A percentile compares a stretch with the other conserved stretches of the same genome.
phyloP scores from a whole-genome alignment of 805 yeast genomes.

The Candida suzukii region DNA sequence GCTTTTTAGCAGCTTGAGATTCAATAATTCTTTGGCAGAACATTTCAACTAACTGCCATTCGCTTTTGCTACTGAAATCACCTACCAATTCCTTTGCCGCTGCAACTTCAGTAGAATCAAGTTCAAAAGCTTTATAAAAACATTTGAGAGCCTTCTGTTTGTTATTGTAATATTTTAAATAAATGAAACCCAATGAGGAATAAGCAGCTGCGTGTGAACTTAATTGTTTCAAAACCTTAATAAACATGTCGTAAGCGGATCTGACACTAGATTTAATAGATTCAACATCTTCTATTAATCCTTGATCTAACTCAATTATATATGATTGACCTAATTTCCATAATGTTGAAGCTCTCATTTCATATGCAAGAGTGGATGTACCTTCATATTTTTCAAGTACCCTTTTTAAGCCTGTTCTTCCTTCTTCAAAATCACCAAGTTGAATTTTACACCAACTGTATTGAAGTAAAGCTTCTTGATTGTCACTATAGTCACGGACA shows the following conservation, averaged over 20 bases:
- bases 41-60: conserved; percentile 82
- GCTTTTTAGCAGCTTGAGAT: conserved; percentile 52
- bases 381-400: conserved; percentile 41
- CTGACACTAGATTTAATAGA: conserved; percentile 24
- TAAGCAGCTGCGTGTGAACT: conserved; percentile 72
- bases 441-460: conserved; percentile 72
- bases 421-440: conserved; percentile 41
- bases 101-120: conserved; percentile 65
- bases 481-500: conserved; percentile 38
- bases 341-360: conserved; percentile 48
- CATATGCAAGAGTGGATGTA: conserved; percentile 43
- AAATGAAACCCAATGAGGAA: conserved; percentile 74
- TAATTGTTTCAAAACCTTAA: conserved; percentile 55
- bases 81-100: conserved; percentile 72
- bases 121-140: conserved; percentile 82
- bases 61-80: conserved; percentile 56
- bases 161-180: conserved; percentile 52
- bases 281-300: conserved; percentile 14
- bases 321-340: conserved; percentile 75
- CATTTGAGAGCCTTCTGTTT: conserved; percentile 71
- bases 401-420: conserved; percentile 40
- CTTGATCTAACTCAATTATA: conserved; percentile 26
- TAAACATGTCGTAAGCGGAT: conserved; percentile 49
- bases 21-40: conserved; percentile 60
- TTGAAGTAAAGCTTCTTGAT: conserved; percentile 58